Evolutionary conservation across 306 rosid species (phyloP), one percentile per base, ranked within the genome.

Genomic region (Rosa rugosa): DNA sequence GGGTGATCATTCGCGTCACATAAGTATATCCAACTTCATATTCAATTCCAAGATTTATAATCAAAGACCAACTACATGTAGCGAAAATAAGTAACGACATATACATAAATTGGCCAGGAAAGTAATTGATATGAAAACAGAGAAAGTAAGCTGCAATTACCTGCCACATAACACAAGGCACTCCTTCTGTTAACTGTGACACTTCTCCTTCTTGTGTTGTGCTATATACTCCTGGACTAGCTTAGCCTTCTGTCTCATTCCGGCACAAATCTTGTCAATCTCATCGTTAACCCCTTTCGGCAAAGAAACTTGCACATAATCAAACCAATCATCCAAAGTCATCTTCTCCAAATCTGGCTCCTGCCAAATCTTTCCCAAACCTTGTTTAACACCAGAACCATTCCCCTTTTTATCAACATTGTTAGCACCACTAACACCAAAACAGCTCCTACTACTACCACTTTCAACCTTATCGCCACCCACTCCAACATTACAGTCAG

Each of bases 211-310:
- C 47, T 38, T 36, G 46, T 38, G 22, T 17, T 66, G 46, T 17
- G 23, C 46, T 66, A 66, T 66, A 38, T 36, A 38, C 71, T 66
- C 71, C 47, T 66, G 71, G 47, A 66, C 71, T 66, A 17, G 71
- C 71, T 41, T 66, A 14, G 71, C 71, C 38, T 36, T 66, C 47
- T 34, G 23, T 38, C 46, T 66, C 47, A 66, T 38, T 17, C 23
- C 47, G 0, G 4, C 23, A 17, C 71, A 66, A 36, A 66, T 36
- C 71, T 66, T 66, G 25, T 66, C 14, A 8, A 66, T 66, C 45
- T 66, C 71, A 66, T 16, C 71, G 4, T 27, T 36, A 16, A 66
- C 71, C 46, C 8, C 71, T 66, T 8, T 36, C 2, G 71, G 46
- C 46, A 22, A 65, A 65, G 70, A 36, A 36, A 34, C 22, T 18